Evolutionary conservation across 495 filamentous ascomycete genomes (phyloP).

Genomic region (Chlorociboria aeruginascens): DNA sequence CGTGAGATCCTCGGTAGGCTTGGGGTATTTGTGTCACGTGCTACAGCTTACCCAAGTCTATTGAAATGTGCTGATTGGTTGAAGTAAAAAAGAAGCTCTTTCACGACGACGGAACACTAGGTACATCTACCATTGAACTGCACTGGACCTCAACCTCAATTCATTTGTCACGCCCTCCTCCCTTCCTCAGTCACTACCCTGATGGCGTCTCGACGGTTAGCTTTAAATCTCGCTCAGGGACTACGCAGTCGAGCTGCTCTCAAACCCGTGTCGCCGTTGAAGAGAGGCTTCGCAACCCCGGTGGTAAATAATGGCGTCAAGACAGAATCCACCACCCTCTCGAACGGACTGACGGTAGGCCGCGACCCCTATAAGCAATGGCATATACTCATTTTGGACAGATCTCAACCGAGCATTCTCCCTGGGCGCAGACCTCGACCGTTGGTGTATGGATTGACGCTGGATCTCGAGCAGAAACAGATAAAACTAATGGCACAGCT

Average conservation of each 20-base stretch:
- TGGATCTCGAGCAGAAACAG: slow-evolving; percentile 94
- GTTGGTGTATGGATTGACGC: slow-evolving; percentile 99
- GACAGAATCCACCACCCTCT: slow-evolving; percentile 89
- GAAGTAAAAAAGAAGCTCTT: slow-evolving; percentile 5
- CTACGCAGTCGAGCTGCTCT: slow-evolving; percentile 70
- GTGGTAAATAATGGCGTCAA: slow-evolving; percentile 53
- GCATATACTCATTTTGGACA: slow-evolving; percentile 26
- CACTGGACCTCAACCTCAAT: slow-evolving; percentile 9
- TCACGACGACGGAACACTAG: slow-evolving; percentile 8
- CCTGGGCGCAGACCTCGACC: slow-evolving; percentile 96
- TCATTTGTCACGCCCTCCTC: slow-evolving; percentile 4
- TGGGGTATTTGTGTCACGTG: not conserved
- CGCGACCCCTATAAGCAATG: slow-evolving; percentile 1
- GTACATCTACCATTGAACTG: slow-evolving; percentile 10
- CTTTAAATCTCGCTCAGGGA: slow-evolving; percentile 76
- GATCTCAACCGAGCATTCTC: slow-evolving; percentile 97
- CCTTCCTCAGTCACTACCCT: slow-evolving; percentile 22
- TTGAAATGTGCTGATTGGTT: slow-evolving; percentile 13
- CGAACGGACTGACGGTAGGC: slow-evolving; percentile 92
- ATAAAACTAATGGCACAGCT: slow-evolving; percentile 96
- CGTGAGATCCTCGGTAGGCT: slow-evolving; percentile 6
- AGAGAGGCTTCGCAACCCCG: slow-evolving; percentile 77
- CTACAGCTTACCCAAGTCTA: slow-evolving; percentile 5
- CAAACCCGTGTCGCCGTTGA: slow-evolving; percentile 52
- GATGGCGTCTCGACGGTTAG: slow-evolving; percentile 94